phyloP scores from a whole-genome alignment of 2,329 filamentous ascomycete species.

The Botryotinia calthae region DNA sequence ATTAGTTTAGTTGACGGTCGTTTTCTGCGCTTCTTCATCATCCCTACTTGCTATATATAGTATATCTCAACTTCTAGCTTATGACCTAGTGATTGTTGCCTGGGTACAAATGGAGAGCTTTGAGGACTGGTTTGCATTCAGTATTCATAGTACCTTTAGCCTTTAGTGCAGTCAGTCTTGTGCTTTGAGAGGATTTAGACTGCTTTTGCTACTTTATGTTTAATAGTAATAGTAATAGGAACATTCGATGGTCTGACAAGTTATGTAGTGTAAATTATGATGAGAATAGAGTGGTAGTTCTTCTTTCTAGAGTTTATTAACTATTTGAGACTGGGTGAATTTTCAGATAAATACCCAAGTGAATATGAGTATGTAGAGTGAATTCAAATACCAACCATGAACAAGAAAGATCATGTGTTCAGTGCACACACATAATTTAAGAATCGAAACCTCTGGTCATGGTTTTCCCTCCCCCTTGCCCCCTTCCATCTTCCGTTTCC shows the following conservation, averaged over 20 bases:
- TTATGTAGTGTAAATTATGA: too few species aligned
- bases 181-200: background rate
- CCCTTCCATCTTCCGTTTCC: background rate
- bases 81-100: background rate
- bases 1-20: background rate
- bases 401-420: background rate
- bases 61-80: background rate
- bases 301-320: background rate
- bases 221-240: too few species aligned
- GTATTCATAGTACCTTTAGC: background rate
- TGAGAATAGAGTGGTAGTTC: background rate
- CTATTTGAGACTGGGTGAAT: background rate
- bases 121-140: background rate
- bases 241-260: too few species aligned
- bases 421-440: background rate
- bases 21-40: background rate
- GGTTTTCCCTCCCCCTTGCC: fast-evolving
- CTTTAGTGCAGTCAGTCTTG: background rate
- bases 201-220: background rate
- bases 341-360: too few species aligned
- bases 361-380: background rate
- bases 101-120: background rate
- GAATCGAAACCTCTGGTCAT: background rate
- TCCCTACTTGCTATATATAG: background rate
- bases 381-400: background rate